phyloP scores from a whole-genome alignment of 257 asterid genomes.

The Eucommia ulmoides region DNA sequence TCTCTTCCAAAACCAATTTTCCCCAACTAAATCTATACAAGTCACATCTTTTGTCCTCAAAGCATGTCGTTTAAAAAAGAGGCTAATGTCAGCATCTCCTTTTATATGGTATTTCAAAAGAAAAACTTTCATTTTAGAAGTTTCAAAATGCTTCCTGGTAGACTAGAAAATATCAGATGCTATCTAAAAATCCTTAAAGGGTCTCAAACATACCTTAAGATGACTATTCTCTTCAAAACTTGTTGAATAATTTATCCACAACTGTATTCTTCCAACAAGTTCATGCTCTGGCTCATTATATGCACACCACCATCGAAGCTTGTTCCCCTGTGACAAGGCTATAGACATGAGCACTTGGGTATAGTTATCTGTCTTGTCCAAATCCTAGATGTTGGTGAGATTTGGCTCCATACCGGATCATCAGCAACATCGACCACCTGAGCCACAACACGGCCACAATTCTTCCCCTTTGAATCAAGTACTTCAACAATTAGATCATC shows the following conservation, averaged over 20 bases:
- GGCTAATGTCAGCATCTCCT: too few species aligned
- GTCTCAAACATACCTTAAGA: slow-evolving; percentile 33
- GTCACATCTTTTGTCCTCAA: too few species aligned
- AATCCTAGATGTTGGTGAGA: neutral
- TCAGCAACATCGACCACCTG: slow-evolving; percentile 91
- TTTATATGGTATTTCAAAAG: too few species aligned
- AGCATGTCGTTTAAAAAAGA: too few species aligned
- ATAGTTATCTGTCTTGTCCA: neutral
- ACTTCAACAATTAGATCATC: slow-evolving; percentile 81
- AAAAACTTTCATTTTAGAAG: too few species aligned
- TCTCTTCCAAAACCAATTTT: too few species aligned
- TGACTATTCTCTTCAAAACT: slow-evolving; percentile 53
- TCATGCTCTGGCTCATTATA: slow-evolving; percentile 88
- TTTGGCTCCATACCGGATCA: slow-evolving; percentile 48
- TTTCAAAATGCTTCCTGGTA: neutral
- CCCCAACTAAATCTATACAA: too few species aligned
- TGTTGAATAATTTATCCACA: slow-evolving; percentile 57
- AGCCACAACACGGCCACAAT: slow-evolving; percentile 66
- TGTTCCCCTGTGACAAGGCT: slow-evolving; percentile 57
- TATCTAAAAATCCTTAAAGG: slow-evolving; percentile 1
- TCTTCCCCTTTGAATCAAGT: slow-evolving; percentile 64
- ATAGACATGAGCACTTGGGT: slow-evolving; percentile 7
- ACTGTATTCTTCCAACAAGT: slow-evolving; percentile 78
- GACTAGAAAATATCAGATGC: neutral
- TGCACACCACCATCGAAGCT: slow-evolving; percentile 66